Base-by-base conservation (phyloP, 2,329 filamentous ascomycete genomes). In the Mollisia scopiformis region DNA sequence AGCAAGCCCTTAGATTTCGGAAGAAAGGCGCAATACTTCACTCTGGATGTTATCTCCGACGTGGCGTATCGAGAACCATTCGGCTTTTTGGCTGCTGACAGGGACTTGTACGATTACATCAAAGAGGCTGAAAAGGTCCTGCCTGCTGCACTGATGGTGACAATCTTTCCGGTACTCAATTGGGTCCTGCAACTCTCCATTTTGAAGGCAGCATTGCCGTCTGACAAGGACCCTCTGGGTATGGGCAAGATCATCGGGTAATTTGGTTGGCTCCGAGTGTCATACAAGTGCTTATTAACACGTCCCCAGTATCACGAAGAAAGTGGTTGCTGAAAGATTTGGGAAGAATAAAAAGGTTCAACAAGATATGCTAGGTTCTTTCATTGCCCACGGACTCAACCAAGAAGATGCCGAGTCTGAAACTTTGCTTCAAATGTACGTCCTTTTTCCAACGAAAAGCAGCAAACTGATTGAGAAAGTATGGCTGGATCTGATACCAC, bases 401-500 rank as follows among this genome's bases (percentile, higher is more conserved):
- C 57, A 69, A 58, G 39, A 55, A 27, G 64, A 69, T 59, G 62
- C 62, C 1, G 57, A 65, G 31, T 56, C 62, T 0, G 66, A 62
- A 58, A 57, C 56, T 4, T 31, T 67, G 6, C 37, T 70, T 6
- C 68, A 68, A 53, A 63, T 70, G 64, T 69, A 54, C 28, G 31
- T 41, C 14, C 19, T 6, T 10, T 14, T 19, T 21, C 41, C 25
- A 55, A 21, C 19, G 14, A 31, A 6, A 2, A 31, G 10, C 27
- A 58, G 58, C 21, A 14, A 41, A 25, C 30, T 55, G 43, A 60
- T 7, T n/a, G 10, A 7, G 27, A 31, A 23, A 59, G 57, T 47
- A 74, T 84, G 6, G 84, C 84, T 2, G 85, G 84, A 2, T 83
- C 83, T 0, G 85, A 87, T 63, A 86, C 83, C 0, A 85, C 84